Base-by-base conservation (phyloP, 345 rosid species). In the Acer yangbiense region DNA sequence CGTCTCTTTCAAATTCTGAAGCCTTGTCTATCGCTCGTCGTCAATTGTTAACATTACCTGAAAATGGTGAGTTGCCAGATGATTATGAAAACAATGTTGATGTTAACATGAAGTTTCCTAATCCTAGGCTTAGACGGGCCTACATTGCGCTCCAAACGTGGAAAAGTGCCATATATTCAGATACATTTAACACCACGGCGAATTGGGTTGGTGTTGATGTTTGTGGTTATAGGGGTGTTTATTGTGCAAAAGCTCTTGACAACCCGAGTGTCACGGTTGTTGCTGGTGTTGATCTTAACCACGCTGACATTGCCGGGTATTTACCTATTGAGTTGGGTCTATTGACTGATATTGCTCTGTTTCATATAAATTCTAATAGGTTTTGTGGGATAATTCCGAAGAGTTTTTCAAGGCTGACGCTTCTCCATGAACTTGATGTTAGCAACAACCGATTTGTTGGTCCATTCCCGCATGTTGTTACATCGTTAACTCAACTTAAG, bases 401-500 rank as follows among this genome's bases (percentile, higher is more conserved):
- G 20, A 89, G 88, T 68, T 72, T 92, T 4, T 73, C 85, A 0
- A 88, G 80, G 61, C 86, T 92, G 8, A 77, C 14, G 0, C 78
- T 86, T 70, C 88, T 92, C 77, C 72, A 79, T 14, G 97, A 92
- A 74, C 80, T 93, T 7, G 97, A 93, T 67, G 69, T 91, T 6
- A 91, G 97, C 62, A 93, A 89, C 83, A 93, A 91, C 39, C 86
- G 94, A 0, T 86, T 91, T 32, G 93, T 86, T 0, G 94, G 94
- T 3, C 16, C 55, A 0, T 92, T 92, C 73, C 97, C 94, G 0
- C 43, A 11, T 1, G 87, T 83, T 44, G 67, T 88, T n/a, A 72
- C 89, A 17, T 69, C 67, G 6, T 70, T 88, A 83, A 85, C 89
- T 1, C 68, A 78, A n/a, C 74, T 93, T 66, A 87, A 83, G 74